These are phyloP conservation scores for Peronosclerospora sorghi DNA, from an alignment of 352 stramenopile species.

Conservation along the genomic window DNA sequence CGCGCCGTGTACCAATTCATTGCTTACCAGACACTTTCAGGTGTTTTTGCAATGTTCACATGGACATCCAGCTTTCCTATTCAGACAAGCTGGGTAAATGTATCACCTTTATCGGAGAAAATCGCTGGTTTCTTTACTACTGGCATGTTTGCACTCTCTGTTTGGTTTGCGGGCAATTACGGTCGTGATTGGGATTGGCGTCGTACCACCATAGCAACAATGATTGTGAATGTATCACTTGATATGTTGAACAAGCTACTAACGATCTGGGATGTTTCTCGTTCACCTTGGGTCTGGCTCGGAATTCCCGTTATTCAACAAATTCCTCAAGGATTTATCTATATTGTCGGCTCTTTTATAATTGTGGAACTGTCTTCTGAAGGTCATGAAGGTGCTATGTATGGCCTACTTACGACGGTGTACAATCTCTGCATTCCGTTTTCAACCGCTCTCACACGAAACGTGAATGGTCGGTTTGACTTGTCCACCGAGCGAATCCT, in stretches of 20 bases:
- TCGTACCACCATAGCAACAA: constrained; percentile 20
- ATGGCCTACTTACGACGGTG: constrained; percentile 54
- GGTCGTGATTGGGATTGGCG: constrained; percentile 54
- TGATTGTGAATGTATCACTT: constrained; percentile 24
- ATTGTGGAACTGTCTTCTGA: constrained; percentile 45
- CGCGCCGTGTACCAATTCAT: constrained; percentile 44
- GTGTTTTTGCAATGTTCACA: constrained; percentile 32
- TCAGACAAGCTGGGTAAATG: constrained; percentile 31
- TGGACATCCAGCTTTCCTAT: constrained; percentile 31
- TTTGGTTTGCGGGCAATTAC: constrained; percentile 44
- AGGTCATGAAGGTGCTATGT: constrained; percentile 52
- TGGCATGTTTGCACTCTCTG: constrained; percentile 19
- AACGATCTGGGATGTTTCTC: constrained; percentile 41
- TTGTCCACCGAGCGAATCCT: constrained; percentile 37
- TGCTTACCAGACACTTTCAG: constrained; percentile 27
- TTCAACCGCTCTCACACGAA: constrained; percentile 27
- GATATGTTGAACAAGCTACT: constrained; percentile 29
- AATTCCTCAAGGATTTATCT: constrained; percentile 38
- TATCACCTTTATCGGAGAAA: constrained; percentile 33
- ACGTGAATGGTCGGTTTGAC: constrained; percentile 31
- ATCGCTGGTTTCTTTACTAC: constrained; percentile 25
- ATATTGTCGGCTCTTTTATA: constrained; percentile 49
- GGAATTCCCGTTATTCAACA: constrained; percentile 30
- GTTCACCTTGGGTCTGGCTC: constrained; percentile 45
- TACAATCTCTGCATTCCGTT: constrained; percentile 41